Base-by-base conservation (phyloP, 75 land plant species). In the Gnetum montanum region DNA sequence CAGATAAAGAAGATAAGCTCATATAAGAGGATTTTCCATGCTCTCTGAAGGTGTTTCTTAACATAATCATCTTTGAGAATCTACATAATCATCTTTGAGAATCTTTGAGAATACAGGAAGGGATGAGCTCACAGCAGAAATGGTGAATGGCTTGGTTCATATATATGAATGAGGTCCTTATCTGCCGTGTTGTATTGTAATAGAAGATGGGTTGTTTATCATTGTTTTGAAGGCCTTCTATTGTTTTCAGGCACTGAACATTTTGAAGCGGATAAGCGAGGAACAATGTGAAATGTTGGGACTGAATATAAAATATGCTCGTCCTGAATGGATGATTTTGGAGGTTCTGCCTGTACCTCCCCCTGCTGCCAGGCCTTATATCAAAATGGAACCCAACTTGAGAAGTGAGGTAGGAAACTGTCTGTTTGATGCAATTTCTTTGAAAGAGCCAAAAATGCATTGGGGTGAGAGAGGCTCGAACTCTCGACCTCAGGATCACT, bases 381-480 rank as follows among this genome's bases (percentile, higher is more conserved):
- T 90, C 4, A 95, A 85, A 97, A 95, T 90, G 99, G 99, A 90
- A 61, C 85, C 94, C 36, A 86, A 88, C 29, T 75, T 80, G 0
- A 65, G 99, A 31, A 95, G 99, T 79, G 99, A 95, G 84, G 97
- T 66, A 70, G 61, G 41, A 7, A 22, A 46, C 43, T 20, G 10
- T 23, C 6, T 54, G 34, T 40, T 60, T 13, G n/a, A 8, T 27
- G 24, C 40, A 3, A 24, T 56, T n/a, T 20, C 1, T 34, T 43
- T 58, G 2, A 15, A 10, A 10, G 15, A 40, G 15, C 41, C 10
- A 10, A 40, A n/a, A n/a, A n/a, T n/a, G n/a, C n/a, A n/a, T n/a
- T 89, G 95, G 95, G 88, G 85, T 79, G 85, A 89, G 88, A 89
- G 88, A 84, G 88, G 88, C 88, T 84, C 95, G 88, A 89, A 89